Evolutionary conservation across 805 yeast species (phyloP).

Genomic region (Candida nonsorbophila): DNA sequence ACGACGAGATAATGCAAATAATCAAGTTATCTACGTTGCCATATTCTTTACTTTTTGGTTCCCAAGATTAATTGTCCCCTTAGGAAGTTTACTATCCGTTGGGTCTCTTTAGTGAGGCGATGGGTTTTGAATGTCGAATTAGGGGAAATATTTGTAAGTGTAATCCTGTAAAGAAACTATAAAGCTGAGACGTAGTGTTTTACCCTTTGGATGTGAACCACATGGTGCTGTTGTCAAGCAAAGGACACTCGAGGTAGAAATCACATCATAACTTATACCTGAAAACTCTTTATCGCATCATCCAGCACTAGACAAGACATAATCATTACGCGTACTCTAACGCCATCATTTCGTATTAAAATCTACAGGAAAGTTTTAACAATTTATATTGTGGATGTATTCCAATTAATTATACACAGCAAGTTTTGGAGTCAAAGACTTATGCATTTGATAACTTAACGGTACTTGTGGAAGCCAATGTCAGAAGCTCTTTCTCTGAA

Average conservation of each 20-base stretch:
- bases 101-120: conserved; percentile 48
- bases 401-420: conserved; percentile 12
- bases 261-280: too few species aligned
- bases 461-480: conserved; percentile 98
- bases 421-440: conserved; percentile 5
- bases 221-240: too few species aligned
- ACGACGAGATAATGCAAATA: conserved; percentile 59
- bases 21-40: conserved; percentile 66
- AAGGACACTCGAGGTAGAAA: too few species aligned
- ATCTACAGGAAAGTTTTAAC: too few species aligned
- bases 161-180: conserved; percentile 1
- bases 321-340: too few species aligned
- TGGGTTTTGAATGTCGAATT: conserved; percentile 59
- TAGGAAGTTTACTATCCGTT: conserved; percentile 58
- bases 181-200: too few species aligned
- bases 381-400: neutral
- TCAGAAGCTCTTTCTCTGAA: conserved; percentile 99
- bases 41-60: conserved; percentile 37
- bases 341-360: too few species aligned
- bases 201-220: too few species aligned
- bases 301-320: too few species aligned
- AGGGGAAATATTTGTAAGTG: conserved; percentile 32
- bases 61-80: conserved; percentile 52
- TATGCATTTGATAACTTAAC: conserved; percentile 56
- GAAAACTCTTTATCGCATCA: too few species aligned